Evolutionary conservation across 2,329 filamentous ascomycete species (phyloP), one percentile per base, ranked within the genome.

Genomic region (Hymenoscyphus albidus): DNA sequence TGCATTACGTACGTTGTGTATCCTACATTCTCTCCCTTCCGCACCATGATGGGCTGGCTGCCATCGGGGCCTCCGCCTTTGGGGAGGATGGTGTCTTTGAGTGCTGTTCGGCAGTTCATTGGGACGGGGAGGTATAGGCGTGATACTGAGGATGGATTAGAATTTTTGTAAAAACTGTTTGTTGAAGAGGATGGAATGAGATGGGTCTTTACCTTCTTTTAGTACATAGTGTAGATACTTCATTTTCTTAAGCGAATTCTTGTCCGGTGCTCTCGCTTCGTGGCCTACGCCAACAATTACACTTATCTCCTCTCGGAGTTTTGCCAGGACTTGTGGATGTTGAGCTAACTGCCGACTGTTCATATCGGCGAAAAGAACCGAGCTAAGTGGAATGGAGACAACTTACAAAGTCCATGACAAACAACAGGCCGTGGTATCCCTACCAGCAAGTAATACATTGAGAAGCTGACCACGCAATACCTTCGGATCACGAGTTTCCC

Each of bases 401-500:
- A 58, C 59, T 42, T 38, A 65, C 63, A 84, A 81, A 3, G 58
- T 60, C 58, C 58, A 60, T 5, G 58, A 60, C 13, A 60, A 35
- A 32, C 39, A 77, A 44, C 76, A 77, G 2, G 82, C 83, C 0
- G 82, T 86, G 0, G 83, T 86, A 67, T 87, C 85, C 7, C 83
- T 77, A 0, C 83, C 84, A 0, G 83, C 84, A 1, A 85, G 74
- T 58, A 86, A 80, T 64, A 85, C 80, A 61, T 79, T 79, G 39
- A 84, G 74, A 12, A 82, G 59, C 63, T 78, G 73, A 61, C 75
- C 75, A 6, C 74, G 68, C 0, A 79, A 62, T 7, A 71, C 67
- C 3, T 64, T 68, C 2, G 70, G 69, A 69, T 79, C 76, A 16
- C 72, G 68, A 0, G 75, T 77, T 51, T 67, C 62, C 61, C 67